A percentile compares a stretch with the other conserved stretches of the same genome.
Evolutionary conservation across 2,329 filamentous ascomycete species (phyloP).

Genomic region (Acrodontium crateriforme): DNA sequence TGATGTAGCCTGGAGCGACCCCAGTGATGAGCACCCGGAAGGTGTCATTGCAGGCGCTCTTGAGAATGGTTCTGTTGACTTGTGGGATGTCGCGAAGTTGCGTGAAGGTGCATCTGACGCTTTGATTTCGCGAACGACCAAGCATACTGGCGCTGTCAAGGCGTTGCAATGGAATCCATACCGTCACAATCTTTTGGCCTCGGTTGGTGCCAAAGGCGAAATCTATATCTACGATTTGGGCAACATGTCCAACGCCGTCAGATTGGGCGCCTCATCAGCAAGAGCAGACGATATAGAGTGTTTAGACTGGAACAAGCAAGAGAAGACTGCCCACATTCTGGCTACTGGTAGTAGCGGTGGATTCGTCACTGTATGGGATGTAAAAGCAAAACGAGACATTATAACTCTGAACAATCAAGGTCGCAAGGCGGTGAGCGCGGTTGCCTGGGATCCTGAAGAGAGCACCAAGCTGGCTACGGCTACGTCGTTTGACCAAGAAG

Average conservation of each 20-base stretch:
- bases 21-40: constrained; percentile 61
- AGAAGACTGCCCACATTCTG: constrained; percentile 85
- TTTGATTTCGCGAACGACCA: constrained; percentile 72
- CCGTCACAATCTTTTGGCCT: constrained; percentile 80
- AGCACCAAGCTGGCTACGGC: constrained; percentile 87
- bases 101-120: constrained; percentile 45
- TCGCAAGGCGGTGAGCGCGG: constrained; percentile 83
- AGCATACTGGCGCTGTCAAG: constrained; percentile 88
- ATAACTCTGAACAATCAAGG: constrained; percentile 81
- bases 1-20: constrained; percentile 86
- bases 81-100: constrained; percentile 78
- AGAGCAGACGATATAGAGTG: constrained; percentile 92
- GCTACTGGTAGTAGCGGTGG: constrained; percentile 87
- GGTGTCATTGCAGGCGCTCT: constrained; percentile 91
- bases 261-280: constrained; percentile 74
- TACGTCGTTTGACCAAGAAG: constrained; percentile 75
- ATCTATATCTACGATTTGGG: constrained; percentile 92
- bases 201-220: constrained; percentile 87
- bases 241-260: constrained; percentile 75
- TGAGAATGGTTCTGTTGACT: constrained; percentile 82
- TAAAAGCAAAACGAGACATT: constrained; percentile 95
- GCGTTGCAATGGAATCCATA: constrained; percentile 92
- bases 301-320: constrained; percentile 80
- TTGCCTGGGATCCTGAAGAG: constrained; percentile 92
- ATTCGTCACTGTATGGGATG: constrained; percentile 96